Conservation (phyloP, 192 early-diverging fungal species). For the Dissophora globulifera region DNA sequence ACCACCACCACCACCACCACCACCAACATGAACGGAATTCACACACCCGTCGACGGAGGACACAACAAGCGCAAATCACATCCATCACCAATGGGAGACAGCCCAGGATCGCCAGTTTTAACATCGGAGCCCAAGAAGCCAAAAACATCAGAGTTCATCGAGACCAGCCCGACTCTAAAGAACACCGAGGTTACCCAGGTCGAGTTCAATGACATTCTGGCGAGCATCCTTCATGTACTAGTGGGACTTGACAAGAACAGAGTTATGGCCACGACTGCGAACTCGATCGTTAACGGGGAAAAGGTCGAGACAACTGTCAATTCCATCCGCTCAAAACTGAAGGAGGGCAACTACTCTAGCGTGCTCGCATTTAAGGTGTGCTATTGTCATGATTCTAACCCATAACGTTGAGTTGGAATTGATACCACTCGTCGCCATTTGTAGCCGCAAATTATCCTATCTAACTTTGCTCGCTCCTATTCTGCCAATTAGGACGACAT, state of each 20-base stretch:
- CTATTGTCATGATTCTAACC: neutral
- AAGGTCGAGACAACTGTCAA: conserved; percentile 6
- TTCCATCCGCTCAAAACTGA: conserved; percentile 18
- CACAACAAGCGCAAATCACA: conserved; percentile 46
- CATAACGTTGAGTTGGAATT: neutral
- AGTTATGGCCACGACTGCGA: conserved; percentile 1
- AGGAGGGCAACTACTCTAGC: conserved; percentile 25
- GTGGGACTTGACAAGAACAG: conserved; percentile 28
- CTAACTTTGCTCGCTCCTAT: too few relatives aligned
- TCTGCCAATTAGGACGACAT: conserved; percentile 29
- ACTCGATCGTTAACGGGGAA: conserved; percentile 24
- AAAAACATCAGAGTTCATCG: conserved; percentile 30
- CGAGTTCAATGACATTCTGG: conserved; percentile 34
- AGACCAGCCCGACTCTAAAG: conserved; percentile 7
- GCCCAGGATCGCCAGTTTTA: conserved; percentile 17
- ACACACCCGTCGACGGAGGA: neutral
- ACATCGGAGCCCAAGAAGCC: conserved; percentile 33
- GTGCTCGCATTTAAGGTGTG: conserved; percentile 32
- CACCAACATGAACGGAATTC: neutral
- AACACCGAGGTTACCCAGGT: conserved; percentile 35
- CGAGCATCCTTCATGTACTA: conserved; percentile 24
- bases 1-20: too few relatives aligned
- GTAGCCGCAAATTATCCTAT: too few relatives aligned
- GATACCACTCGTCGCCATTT: too few relatives aligned
- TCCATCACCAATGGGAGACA: conserved; percentile 25